These are phyloP conservation scores for Carex kokanica DNA, from an alignment of 176 grass and related monocot species.

Conservation along the genomic window DNA sequence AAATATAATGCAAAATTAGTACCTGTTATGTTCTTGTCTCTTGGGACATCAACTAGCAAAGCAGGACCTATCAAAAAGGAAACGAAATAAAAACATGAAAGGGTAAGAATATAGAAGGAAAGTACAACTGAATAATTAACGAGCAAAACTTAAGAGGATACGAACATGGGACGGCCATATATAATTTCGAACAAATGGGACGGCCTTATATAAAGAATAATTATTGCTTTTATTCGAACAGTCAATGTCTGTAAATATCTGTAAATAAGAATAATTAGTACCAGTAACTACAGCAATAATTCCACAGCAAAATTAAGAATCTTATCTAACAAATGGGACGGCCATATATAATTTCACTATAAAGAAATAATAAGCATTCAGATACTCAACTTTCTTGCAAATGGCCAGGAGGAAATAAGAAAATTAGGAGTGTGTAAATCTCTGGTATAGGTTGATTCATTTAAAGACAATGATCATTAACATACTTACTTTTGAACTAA, in stretches of 20 bases:
- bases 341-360: background rate
- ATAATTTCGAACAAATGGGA: too few relatives aligned
- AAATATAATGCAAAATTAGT: background rate
- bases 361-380: background rate
- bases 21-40: constrained; percentile 87
- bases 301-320: background rate
- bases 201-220: too few relatives aligned
- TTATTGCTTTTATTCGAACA: background rate
- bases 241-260: background rate
- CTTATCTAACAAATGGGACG: background rate
- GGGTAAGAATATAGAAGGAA: background rate
- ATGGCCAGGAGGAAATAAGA: background rate
- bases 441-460: too few relatives aligned
- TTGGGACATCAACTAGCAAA: constrained; percentile 82
- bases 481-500: too few relatives aligned
- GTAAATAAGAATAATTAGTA: background rate
- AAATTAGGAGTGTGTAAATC: background rate
- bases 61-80: constrained; percentile 59
- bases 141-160: background rate
- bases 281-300: background rate
- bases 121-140: background rate
- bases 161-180: too few relatives aligned
- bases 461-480: too few relatives aligned
- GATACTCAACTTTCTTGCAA: background rate
- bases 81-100: background rate